Base-by-base conservation (phyloP, 345 rosid species). In the Eutrema heterophyllum region DNA sequence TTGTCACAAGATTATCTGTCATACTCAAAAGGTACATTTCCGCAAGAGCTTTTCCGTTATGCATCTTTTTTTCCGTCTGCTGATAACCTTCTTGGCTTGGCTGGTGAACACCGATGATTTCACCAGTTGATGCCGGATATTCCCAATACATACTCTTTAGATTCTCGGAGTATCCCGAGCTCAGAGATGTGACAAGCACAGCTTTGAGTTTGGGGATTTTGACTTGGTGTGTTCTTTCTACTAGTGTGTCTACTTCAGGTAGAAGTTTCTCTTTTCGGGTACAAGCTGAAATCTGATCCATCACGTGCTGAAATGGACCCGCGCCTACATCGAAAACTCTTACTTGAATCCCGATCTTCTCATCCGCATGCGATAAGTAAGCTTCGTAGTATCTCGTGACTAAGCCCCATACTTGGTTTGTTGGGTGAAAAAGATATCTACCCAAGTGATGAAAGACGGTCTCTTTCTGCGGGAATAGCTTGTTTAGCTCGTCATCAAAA, bases 81-180 rank as follows among this genome's bases (percentile, higher is more conserved):
- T 87, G 95, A 57, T 78, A 73, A 57, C 78, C 84, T 72, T 87
- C 92, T 56, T 87, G 92, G 74, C 95, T 89, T 0, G 95, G 92
- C 67, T 89, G 95, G 50, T 83, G 78, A 71, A 89, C 68, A 24
- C 88, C 79, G 29, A 87, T 78, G 24, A 78, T 63, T 29, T 87
- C 92, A 0, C 86, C 88, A 0, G 88, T 82, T 11, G 49, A 33
- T 0, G 89, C 82, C 0, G 90, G 88, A 73, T 84, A 72, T 53
- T 86, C 89, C 88, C 87, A 86, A 65, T 86, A 89, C 83, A 84
- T 71, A 59, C 84, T 79, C 74, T 83, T 81, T 6, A 87, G 10
- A 41, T 78, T 82, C 77, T 87, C 85, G 1, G 65, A 84, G 84
- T 86, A 89, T 0, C 92, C 90, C 0, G 83, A 24, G 55, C 48